Percentiles rank a stretch among this genome's conserved stretches.
phyloP scores from a whole-genome alignment of 768 basidiomycete genomes.

The Mycena polygramma region DNA sequence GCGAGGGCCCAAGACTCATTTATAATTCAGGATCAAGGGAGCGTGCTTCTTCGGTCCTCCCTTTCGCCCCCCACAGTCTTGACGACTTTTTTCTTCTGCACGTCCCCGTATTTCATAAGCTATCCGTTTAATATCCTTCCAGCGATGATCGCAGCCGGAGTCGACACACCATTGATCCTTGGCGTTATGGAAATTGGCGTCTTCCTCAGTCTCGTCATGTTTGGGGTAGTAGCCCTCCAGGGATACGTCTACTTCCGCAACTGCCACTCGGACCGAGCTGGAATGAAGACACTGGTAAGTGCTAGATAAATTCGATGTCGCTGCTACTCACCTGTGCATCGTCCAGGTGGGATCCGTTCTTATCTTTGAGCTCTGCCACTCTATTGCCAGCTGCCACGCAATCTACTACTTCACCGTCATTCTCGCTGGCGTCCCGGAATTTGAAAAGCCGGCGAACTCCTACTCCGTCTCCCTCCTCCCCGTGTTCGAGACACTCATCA shows the following conservation, averaged over 20 bases:
- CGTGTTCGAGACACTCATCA: conserved; percentile 45
- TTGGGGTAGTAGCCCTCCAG: conserved; percentile 29
- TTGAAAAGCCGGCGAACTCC: conserved; percentile 34
- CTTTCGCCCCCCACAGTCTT: conserved; percentile 20
- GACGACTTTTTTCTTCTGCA: conserved; percentile 20
- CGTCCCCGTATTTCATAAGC: neutral
- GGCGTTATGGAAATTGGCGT: conserved; percentile 33
- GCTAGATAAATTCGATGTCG: too few species aligned
- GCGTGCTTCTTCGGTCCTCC: neutral
- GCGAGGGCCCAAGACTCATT: neutral
- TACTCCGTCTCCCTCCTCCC: conserved; percentile 41
- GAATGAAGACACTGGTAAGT: conserved; percentile 29
- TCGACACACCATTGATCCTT: conserved; percentile 22
- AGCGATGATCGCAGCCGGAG: conserved; percentile 28
- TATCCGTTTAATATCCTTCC: neutral
- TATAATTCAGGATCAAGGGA: conserved; percentile 6
- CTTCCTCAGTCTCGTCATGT: conserved; percentile 30
- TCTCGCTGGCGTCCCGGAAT: conserved; percentile 40
- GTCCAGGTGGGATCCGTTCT: conserved; percentile 24
- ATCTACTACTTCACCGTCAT: conserved; percentile 50
- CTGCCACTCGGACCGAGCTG: conserved; percentile 12
- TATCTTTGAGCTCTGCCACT: conserved; percentile 32
- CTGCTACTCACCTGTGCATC: neutral
- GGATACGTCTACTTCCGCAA: conserved; percentile 31
- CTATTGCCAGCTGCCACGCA: conserved; percentile 37